Percentiles rank a stretch among this genome's conserved stretches.
Evolutionary conservation across 371 early-diverging fungal genomes (phyloP).

Genomic region (Saksenaea vasiformis): DNA sequence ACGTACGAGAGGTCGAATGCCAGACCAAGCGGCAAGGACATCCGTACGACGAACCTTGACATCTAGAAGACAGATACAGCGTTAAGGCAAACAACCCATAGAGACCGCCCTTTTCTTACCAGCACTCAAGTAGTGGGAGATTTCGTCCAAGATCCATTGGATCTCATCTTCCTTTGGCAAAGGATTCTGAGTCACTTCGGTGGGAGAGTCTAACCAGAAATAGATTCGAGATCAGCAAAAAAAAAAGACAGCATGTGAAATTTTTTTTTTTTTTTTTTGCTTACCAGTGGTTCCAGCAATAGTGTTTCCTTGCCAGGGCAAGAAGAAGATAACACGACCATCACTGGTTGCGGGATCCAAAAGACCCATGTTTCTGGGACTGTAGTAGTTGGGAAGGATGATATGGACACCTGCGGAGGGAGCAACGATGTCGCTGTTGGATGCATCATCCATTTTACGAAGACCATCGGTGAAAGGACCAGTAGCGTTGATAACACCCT

Average conservation of each 20-base stretch:
- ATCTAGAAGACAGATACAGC: conserved; percentile 33
- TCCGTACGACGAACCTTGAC: conserved; percentile 95
- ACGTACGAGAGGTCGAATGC: conserved; percentile 98
- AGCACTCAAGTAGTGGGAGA: conserved; percentile 84
- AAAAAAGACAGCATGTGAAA: conserved; percentile 13
- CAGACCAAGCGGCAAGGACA: conserved; percentile 98
- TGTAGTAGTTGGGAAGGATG: conserved; percentile 93
- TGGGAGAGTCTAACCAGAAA: conserved; percentile 72
- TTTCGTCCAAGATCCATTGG: conserved; percentile 94
- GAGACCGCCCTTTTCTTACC: conserved; percentile 28
- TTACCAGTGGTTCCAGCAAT: conserved; percentile 97
- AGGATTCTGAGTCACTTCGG: conserved; percentile 79
- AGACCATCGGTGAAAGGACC: conserved; percentile 83
- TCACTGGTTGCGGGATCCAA: conserved; percentile 97
- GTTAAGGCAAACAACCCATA: neutral
- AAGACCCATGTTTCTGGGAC: conserved; percentile 96
- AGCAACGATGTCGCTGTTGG: conserved; percentile 83
- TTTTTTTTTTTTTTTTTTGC: no score
- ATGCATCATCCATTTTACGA: conserved; percentile 85
- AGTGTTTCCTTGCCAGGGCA: conserved; percentile 98
- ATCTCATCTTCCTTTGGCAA: conserved; percentile 94
- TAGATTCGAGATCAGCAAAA: neutral
- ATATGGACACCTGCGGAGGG: conserved; percentile 98
- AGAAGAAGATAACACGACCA: conserved; percentile 98
- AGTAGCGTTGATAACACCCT: conserved; percentile 87